These are phyloP conservation scores for Pseudogymnoascus sp. DNA, from an alignment of 2,329 filamentous ascomycete genomes.

Conservation along the genomic window DNA sequence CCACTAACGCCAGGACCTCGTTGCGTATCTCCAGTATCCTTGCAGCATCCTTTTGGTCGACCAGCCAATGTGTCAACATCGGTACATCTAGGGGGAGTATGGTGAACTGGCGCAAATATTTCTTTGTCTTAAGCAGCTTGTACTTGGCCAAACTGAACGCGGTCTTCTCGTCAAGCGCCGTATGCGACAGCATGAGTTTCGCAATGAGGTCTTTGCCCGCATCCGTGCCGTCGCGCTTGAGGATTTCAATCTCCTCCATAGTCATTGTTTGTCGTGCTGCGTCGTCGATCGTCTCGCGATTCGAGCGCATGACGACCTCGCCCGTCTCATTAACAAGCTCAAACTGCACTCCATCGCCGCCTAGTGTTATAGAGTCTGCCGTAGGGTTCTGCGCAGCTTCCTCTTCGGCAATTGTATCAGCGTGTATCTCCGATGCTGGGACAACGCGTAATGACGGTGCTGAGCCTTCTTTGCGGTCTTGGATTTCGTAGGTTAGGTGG, in stretches of 20 bases:
- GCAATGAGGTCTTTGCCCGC: constrained; percentile 85
- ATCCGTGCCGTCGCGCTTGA: constrained; percentile 64
- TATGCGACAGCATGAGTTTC: constrained; percentile 86
- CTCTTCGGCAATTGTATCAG: constrained; percentile 57
- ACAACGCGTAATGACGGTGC: constrained; percentile 69
- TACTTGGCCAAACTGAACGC: constrained; percentile 92
- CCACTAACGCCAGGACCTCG: constrained; percentile 71
- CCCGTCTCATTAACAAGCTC: constrained; percentile 39
- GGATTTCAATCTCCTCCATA: constrained; percentile 60
- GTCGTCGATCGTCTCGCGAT: constrained; percentile 52
- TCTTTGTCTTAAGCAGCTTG: constrained; percentile 85
- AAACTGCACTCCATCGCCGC: constrained; percentile 37
- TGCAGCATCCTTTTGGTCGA: constrained; percentile 69
- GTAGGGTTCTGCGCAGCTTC: constrained; percentile 37
- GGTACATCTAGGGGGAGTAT: constrained; percentile 76
- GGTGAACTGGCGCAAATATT: constrained; percentile 84
- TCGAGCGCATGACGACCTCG: constrained; percentile 45
- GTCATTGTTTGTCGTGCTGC: constrained; percentile 66
- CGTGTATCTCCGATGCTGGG: constrained; percentile 71
- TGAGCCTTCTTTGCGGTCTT: constrained; percentile 59
- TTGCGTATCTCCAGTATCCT: constrained; percentile 82
- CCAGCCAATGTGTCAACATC: constrained; percentile 64
- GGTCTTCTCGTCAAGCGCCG: constrained; percentile 88
- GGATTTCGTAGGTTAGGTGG: constrained; percentile 82
- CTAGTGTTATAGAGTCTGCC: constrained; percentile 34